Conservation (phyloP, 2,329 filamentous ascomycete species). For the Colletotrichum sp. region DNA sequence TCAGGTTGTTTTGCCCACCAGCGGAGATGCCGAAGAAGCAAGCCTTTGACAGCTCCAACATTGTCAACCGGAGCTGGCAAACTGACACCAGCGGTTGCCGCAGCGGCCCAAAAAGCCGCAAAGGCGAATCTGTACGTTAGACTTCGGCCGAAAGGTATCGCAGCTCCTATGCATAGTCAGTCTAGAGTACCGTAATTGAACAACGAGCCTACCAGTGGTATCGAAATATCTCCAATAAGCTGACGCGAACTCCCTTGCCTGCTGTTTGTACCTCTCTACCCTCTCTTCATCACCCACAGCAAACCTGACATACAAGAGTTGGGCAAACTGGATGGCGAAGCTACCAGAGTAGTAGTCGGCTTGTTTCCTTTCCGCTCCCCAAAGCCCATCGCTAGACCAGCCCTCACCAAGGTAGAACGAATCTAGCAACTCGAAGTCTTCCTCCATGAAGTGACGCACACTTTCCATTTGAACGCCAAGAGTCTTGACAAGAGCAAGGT, state of each 20-base stretch:
- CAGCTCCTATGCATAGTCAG: constrained; percentile 35
- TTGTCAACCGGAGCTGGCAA: constrained; percentile 36
- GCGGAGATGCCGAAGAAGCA: constrained; percentile 46
- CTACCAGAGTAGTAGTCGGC: constrained; percentile 52
- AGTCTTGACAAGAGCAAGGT: constrained; percentile 41
- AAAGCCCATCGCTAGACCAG: constrained; percentile 46
- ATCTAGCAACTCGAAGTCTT: constrained; percentile 42
- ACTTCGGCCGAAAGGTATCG: constrained; percentile 50
- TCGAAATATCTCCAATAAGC: constrained; percentile 49
- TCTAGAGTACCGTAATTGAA: rapidly evolving
- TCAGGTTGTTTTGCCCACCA: constrained; percentile 43
- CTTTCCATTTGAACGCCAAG: constrained; percentile 36
- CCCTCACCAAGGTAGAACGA: constrained; percentile 42
- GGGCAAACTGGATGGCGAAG: constrained; percentile 50
- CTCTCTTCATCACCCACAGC: constrained; percentile 38
- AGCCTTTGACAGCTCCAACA: constrained; percentile 40
- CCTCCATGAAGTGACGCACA: constrained; percentile 34
- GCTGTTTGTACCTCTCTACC: constrained; percentile 34
- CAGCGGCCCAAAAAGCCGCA: constrained; percentile 46
- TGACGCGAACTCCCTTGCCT: constrained; percentile 39
- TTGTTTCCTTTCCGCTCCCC: constrained; percentile 38
- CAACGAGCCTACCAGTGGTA: constrained; percentile 32
- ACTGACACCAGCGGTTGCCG: constrained; percentile 38
- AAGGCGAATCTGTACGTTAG: constrained; percentile 51
- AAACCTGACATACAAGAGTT: constrained; percentile 44